Evolutionary conservation across 495 filamentous ascomycete species (phyloP).

Genomic region (Emericellopsis terricola): DNA sequence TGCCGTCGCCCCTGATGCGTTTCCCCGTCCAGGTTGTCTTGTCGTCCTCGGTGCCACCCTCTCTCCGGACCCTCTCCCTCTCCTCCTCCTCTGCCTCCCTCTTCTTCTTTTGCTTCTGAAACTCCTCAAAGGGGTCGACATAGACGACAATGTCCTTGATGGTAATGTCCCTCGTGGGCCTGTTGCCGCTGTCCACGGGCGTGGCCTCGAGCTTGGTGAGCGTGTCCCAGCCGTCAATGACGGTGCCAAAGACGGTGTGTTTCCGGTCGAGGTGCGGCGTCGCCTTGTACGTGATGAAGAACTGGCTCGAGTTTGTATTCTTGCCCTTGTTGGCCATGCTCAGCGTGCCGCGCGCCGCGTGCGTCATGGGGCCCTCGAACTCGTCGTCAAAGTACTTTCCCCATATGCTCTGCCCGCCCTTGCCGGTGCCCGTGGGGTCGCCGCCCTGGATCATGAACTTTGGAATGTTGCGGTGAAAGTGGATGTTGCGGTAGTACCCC

Average conservation of each 20-base stretch:
- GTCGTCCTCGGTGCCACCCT: slow-evolving; percentile 55
- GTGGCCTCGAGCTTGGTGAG: slow-evolving; percentile 56
- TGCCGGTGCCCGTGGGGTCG: slow-evolving; percentile 78
- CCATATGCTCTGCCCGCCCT: slow-evolving; percentile 79
- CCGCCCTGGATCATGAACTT: slow-evolving; percentile 99
- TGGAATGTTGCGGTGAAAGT: slow-evolving; percentile 82
- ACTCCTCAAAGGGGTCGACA: slow-evolving; percentile 93
- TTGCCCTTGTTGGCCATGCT: slow-evolving; percentile 98
- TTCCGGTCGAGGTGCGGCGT: slow-evolving; percentile 77
- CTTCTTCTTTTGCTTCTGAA: slow-evolving; percentile 43
- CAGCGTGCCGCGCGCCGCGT: slow-evolving; percentile 54
- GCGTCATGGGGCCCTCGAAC: slow-evolving; percentile 69
- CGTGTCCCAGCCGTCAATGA: slow-evolving; percentile 63
- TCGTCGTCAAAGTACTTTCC: slow-evolving; percentile 84
- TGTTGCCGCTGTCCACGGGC: slow-evolving; percentile 44
- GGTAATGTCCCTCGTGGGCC: slow-evolving; percentile 54
- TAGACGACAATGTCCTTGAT: slow-evolving; percentile 77
- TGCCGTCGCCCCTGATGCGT: slow-evolving; percentile 43
- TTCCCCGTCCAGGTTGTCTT: slow-evolving; percentile 87
- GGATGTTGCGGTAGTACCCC: slow-evolving; percentile 69
- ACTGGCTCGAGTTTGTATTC: slow-evolving; percentile 88
- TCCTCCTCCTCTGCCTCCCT: slow-evolving; percentile 29
- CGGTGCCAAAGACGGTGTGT: slow-evolving; percentile 84
- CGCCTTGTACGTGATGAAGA: slow-evolving; percentile 81
- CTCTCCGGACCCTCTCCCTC: slow-evolving; percentile 30